Evolutionary conservation across 768 basidiomycete genomes (phyloP), one percentile per base, ranked within the genome.

Genomic region (Lentinula sp.): DNA sequence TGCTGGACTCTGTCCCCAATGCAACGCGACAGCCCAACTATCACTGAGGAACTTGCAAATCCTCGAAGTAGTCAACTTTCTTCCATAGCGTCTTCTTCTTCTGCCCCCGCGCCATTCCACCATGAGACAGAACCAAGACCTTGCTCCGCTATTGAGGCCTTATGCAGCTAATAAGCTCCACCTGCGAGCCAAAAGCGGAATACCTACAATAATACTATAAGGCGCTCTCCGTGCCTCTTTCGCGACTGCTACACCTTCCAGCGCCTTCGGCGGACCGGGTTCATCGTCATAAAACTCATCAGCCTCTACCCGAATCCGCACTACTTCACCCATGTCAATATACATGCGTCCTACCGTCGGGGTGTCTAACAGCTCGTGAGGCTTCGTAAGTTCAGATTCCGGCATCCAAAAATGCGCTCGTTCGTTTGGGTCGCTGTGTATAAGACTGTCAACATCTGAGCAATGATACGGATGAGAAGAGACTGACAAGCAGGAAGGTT

Each of bases 251-350:
- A 90, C 85, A 0, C 90, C 91, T 54, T 91, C 89, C 0, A 79
- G 73, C 48, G 85, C 86, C 67, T 87, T 90, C 0, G 88, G 87
- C 0, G 91, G 91, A 0, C 92, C 91, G 2, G 91, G 91, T 62
- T 93, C 91, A 65, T 91, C 89, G 65, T 94, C 92, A 65, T 83
- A 88, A 65, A 93, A 93, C 66, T 92, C 90, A 66, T 92, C 92
- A 3, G 80, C 77, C 67, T 93, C 91, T 4, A 93, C 85, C 4
- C 91, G 86, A 1, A 91, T 82, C 32, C 92, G 88, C 2, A 93
- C 74, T 20, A 88, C 78, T 65, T 91, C 91, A 43, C 85, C 83
- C 60, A 83, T 79, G 71, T 92, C 90, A 62, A 93, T 86, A 70
- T 91, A 94, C 85, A 92, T 89, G 5, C 91, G 81, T 33, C 85